Evolutionary conservation across 768 basidiomycete species (phyloP), one percentile per base, ranked within the genome.

Genomic region (Hebeloma cylindrosporum): DNA sequence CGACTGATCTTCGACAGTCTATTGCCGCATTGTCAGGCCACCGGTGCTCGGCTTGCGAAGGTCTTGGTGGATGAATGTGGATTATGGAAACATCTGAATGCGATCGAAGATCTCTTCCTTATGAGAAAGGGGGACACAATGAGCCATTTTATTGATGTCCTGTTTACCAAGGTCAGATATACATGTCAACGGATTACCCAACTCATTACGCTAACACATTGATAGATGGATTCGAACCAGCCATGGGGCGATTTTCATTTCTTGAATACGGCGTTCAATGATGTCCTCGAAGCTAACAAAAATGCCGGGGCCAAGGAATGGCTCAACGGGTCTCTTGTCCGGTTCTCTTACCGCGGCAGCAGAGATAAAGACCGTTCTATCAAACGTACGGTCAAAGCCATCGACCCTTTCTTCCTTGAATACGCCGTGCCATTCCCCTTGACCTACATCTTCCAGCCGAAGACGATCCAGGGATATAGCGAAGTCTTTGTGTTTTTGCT

Each of bases 231-330:
- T 51, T 68, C 68, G n/a, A 70, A 75, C 35, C 80, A 84, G 56
- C 57, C 67, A 26, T 93, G 89, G 89, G 73, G 65, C 34, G 90
- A 92, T 58, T 89, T 88, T 59, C 90, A 93, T 65, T 88, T 87
- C 63, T 61, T 92, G 43, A 92, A 92, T 56, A 83, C 79, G 21
- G 80, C 83, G 7, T 89, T 93, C 59, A 69, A 71, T 14, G 85
- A 90, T 38, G 74, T 85, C 21, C 70, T 83, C 27, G 73, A 79
- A 50, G 70, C 78, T 13, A 73, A 70, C 43, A 40, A 56, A 13
- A 62, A 54, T n/a, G 61, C 53, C 9, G 66, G 69, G n/a, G 54
- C 66, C 4, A 66, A 69, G 35, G 65, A 67, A 33, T 85, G 83
- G 81, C 75, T 90, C 35, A 78, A 87, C 29, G 56, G 80, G 0